Percentiles rank a stretch among this genome's conserved stretches.
These are phyloP conservation scores for Venturia oleaginea DNA, from an alignment of 2,329 filamentous ascomycete species.

Conservation along the genomic window DNA sequence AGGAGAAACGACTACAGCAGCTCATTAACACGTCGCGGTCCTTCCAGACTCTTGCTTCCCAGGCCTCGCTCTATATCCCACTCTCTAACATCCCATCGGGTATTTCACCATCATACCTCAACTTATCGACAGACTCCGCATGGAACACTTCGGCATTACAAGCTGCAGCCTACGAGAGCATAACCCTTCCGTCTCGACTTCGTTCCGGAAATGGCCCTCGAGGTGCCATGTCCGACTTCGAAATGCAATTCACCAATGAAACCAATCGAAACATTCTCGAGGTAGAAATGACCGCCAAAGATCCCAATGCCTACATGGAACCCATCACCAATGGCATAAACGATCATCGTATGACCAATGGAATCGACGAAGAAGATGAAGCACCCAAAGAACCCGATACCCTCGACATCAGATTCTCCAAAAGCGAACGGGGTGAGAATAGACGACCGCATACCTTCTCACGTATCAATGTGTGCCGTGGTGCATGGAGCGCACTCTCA, in stretches of 20 bases:
- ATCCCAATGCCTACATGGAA: slow-evolving; percentile 14
- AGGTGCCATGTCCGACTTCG: slow-evolving; percentile 52
- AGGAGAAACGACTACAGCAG: slow-evolving; percentile 56
- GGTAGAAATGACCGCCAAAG: slow-evolving; percentile 56
- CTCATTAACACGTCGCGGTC: slow-evolving; percentile 67
- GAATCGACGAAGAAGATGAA: slow-evolving; percentile 10
- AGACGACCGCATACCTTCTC: slow-evolving; percentile 9
- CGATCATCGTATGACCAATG: slow-evolving; percentile 12
- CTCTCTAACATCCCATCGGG: slow-evolving; percentile 33
- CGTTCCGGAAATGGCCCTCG: slow-evolving; percentile 24
- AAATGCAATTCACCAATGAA: slow-evolving; percentile 59
- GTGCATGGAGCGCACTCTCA: not conserved
- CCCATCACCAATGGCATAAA: not conserved
- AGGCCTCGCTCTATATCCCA: slow-evolving; percentile 71
- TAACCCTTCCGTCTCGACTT: slow-evolving; percentile 62
- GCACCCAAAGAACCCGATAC: slow-evolving; percentile 8
- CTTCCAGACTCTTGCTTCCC: slow-evolving; percentile 56
- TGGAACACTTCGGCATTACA: slow-evolving; percentile 80
- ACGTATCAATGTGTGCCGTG: not conserved
- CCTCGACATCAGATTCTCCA: slow-evolving; percentile 4
- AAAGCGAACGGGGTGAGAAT: not conserved
- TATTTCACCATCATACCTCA: slow-evolving; percentile 46
- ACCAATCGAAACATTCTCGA: slow-evolving; percentile 74
- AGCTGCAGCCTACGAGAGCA: slow-evolving; percentile 66
- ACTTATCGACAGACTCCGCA: slow-evolving; percentile 52